Evolutionary conservation across 1,284 basidiomycete species (phyloP), one percentile per base, ranked within the genome.

Genomic region (Coriolopsis trogii): DNA sequence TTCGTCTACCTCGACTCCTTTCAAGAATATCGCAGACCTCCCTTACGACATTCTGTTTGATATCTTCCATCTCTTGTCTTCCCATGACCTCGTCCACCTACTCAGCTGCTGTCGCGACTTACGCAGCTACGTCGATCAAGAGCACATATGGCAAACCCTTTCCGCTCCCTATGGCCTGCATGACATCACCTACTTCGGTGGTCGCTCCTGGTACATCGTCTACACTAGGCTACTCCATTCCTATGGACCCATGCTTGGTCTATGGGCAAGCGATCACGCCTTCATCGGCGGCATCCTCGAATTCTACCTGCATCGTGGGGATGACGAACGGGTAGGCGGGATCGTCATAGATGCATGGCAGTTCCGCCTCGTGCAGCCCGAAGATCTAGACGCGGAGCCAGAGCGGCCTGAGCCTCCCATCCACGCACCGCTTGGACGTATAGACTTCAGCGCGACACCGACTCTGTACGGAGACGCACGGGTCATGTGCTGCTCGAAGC

Each of bases 21-120:
- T 16, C 24, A 21, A 16, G 41, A 30, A 9, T 29, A 44, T 59
- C 28, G 16, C 26, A 12, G 34, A 49, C 29, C 53, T 66, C 9
- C 64, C 67, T 1, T 64, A 61, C 45, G 67, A 68, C 38, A 20
- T 67, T 25, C 26, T 66, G 13, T 41, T 63, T 24, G 42, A 61
- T 7, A 41, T 65, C 12, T 49, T 60, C 34, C 28, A 45, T 18
- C 42, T 49, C n/a, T 39, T 67, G 7, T 25, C 50, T 3, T 55
- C 53, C 4, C 24, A 20, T 20, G 67, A 66, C 37, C 51, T 64
- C 23, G 55, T 63, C n/a, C 49, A 47, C 23, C 44, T 67, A 5
- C 50, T 67, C 5, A 56, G 58, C 49, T 61, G 56, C 12, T 66
- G 55, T 41, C 62, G 58, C 6, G n/a, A 49, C 5, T 33, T 66